Evolutionary conservation across 2,329 filamentous ascomycete species (phyloP), one percentile per base, ranked within the genome.

Genomic region (Venturia pyrina): DNA sequence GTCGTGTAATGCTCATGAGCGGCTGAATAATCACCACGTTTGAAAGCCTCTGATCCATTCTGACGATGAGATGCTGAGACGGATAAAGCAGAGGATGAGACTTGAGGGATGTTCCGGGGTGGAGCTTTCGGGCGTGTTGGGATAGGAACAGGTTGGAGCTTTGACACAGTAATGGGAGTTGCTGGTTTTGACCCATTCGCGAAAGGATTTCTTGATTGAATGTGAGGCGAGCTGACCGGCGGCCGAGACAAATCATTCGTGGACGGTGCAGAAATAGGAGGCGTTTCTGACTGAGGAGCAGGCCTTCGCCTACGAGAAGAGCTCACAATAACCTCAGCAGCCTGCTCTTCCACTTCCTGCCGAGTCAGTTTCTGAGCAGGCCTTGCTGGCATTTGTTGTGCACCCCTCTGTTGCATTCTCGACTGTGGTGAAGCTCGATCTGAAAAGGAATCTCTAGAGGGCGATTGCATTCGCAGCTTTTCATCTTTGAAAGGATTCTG

Each of bases 21-120:
- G 11, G 89, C 84, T 21, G 90, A 89, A 75, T 91, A 99, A 75
- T 99, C 95, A 43, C 95, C 95, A 44, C 91, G 87, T 77, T 97
- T 98, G 79, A 96, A 98, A 69, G 96, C 90, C 64, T 89, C 88
- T 11, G 92, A 91, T 21, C 93, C 95, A 69, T 88, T 87, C 61
- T 88, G 82, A 17, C 95, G 89, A 71, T 95, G 86, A 60, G 85
- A 83, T n/a, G 89, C 88, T 11, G 91, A 96, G 4, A 85, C 85
- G 69, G 88, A 84, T 21, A 97, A 81, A 0, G 88, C 87, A 7
- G 86, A 83, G 1, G 87, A 78, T 4, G 90, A 87, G 15, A 96
- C 80, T 1, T 82, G 73, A 1, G 93, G 93, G 43, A 90, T 80
- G 44, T 82, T 81, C 17, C 88, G 83, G 48, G 81, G 75, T 41